Evolutionary conservation across 1,284 basidiomycete genomes (phyloP), one percentile per base, ranked within the genome.

Genomic region (Rugosomyces carneus): DNA sequence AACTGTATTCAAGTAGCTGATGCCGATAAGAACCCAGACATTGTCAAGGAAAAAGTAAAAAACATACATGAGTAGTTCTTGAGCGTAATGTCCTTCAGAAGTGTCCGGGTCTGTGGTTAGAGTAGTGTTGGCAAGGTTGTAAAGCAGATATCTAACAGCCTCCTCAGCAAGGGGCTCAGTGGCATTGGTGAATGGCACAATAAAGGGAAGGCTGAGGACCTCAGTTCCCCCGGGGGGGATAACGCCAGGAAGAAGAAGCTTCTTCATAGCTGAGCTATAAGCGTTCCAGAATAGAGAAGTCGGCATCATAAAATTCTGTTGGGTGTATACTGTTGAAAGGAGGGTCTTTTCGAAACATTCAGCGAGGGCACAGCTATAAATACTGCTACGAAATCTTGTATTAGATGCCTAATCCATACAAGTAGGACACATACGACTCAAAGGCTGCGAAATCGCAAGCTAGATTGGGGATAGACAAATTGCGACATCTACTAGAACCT

Each of bases 71-170:
- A 5, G 5, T 10, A 26, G 10, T 10, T 26, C 24, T 32, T 24
- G 27, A 16, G 40, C 40, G 27, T 41, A 41, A 41, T 32, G 16
- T 31, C 27, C 27, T 5, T 9, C 36, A 20, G 35, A 36, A 26
- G n/a, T 32, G n/a, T n/a, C n/a, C n/a, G n/a, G n/a, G 24, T 44
- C 42, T 4, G 31, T 3, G 11, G 42, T 6, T 24, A 44, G 42
- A 21, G 42, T 44, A 3, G 42, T 44, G 24, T 44, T 44, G 21
- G 42, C 42, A 36, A 44, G 32, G 16, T 36, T 44, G 34, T 36
- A 44, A 36, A 44, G 13, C 1, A 44, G 42, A 44, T 36, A 44
- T 8, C 36, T 44, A 20, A 21, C 9, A n/a, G 2, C 24, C 18
- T 36, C 34, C 15, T 35, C 20, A 8, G 42, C 13, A 5, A 44